phyloP scores from a whole-genome alignment of 2,329 filamentous ascomycete species.

The Fusarium sp. region DNA sequence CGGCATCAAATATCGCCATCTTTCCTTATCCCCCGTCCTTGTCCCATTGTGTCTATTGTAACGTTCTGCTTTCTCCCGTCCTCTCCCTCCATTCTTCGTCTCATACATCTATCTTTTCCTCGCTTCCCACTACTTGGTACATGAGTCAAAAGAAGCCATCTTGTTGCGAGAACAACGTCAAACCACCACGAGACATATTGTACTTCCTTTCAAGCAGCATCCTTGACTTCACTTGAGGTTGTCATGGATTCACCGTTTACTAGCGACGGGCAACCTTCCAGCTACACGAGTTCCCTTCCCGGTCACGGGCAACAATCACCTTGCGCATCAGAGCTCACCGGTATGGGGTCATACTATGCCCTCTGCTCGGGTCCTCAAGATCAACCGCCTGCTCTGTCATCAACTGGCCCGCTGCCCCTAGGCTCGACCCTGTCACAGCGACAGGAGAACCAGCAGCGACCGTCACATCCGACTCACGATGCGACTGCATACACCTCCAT shows the following conservation, averaged over 20 bases:
- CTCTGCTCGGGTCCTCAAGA: conserved; percentile 36
- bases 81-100: conserved; percentile 24
- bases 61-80: conserved; percentile 35
- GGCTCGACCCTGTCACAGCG: conserved; percentile 35
- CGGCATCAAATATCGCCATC: conserved; percentile 42
- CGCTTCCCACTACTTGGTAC: conserved; percentile 31
- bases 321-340: conserved; percentile 41
- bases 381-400: conserved; percentile 38
- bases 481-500: conserved; percentile 36
- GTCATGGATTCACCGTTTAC: conserved; percentile 46
- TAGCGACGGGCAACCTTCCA: conserved; percentile 43
- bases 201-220: conserved; percentile 28
- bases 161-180: conserved; percentile 28
- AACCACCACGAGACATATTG: conserved; percentile 39
- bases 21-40: conserved; percentile 35
- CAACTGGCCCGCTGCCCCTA: conserved; percentile 34
- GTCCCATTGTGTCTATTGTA: conserved; percentile 44
- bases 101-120: conserved; percentile 24
- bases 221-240: conserved; percentile 25
- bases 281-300: conserved; percentile 47
- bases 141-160: conserved; percentile 27
- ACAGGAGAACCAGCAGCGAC: conserved; percentile 28
- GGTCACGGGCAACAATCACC: conserved; percentile 44
- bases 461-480: conserved; percentile 28
- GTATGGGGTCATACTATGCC: conserved; percentile 40